A percentile compares a stretch with the other conserved stretches of the same genome.
Conservation (phyloP, 345 rosid genomes). For the Lepidium didymum region DNA sequence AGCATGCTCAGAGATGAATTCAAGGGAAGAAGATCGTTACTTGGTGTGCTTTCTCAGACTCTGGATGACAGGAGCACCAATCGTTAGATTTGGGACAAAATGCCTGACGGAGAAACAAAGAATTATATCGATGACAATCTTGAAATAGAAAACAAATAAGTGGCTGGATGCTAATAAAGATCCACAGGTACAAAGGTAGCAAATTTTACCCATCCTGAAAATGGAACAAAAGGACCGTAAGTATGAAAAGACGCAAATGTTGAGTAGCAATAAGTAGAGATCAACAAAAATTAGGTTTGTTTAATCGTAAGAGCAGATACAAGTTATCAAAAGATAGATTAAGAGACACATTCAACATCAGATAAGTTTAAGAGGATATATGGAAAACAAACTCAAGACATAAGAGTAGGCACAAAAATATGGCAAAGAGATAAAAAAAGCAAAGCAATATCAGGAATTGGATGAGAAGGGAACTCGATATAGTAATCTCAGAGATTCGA, state of each 20-base stretch:
- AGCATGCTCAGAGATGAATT: background rate
- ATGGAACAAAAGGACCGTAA: too few species aligned
- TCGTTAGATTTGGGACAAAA: constrained; percentile 71
- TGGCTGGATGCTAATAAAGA: background rate
- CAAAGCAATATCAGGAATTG: too few species aligned
- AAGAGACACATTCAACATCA: background rate
- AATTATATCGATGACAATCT: background rate
- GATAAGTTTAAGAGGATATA: too few species aligned
- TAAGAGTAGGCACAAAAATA: too few species aligned
- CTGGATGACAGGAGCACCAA: constrained; percentile 71
- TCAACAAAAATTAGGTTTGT: background rate
- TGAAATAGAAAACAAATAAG: too few species aligned
- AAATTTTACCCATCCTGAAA: background rate
- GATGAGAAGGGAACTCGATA: too few species aligned
- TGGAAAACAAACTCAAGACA: too few species aligned
- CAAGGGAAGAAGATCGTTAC: constrained; percentile 26
- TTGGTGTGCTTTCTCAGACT: constrained; percentile 74
- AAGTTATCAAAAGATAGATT: background rate
- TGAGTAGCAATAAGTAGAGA: background rate
- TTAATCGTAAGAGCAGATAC: background rate
- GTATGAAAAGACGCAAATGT: too few species aligned
- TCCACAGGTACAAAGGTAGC: background rate
- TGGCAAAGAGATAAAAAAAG: too few species aligned
- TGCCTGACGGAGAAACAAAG: constrained; percentile 35
- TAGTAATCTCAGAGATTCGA: too few species aligned